Conservation (phyloP, 192 early-diverging fungal species). For the Coemansia sp. region DNA sequence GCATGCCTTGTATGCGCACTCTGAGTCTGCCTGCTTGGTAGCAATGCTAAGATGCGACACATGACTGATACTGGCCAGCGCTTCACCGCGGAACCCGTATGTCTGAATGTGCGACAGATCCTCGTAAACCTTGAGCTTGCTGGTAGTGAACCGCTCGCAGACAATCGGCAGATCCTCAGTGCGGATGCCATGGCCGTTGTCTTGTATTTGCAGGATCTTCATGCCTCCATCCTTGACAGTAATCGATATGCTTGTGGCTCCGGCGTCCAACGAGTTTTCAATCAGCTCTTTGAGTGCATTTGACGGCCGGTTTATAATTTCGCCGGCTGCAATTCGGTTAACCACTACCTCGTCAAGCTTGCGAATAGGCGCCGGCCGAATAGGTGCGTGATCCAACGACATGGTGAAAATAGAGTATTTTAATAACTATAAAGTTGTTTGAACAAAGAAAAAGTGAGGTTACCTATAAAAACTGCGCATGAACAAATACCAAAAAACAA, state of each 20-base stretch:
- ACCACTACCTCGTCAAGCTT: conserved; percentile 84
- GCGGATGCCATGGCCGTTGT: conserved; percentile 93
- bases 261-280: conserved; percentile 95
- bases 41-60: conserved; percentile 90
- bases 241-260: conserved; percentile 81
- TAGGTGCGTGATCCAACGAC: background rate
- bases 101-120: conserved; percentile 85
- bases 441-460: background rate
- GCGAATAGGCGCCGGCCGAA: conserved; percentile 60
- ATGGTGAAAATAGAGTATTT: background rate
- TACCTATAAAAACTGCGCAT: no score
- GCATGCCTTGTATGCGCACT: conserved; percentile 72
- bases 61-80: conserved; percentile 93
- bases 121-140: conserved; percentile 82
- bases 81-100: conserved; percentile 96
- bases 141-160: conserved; percentile 95
- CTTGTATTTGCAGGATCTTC: conserved; percentile 91
- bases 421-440: background rate
- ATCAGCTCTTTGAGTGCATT: conserved; percentile 97
- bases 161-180: conserved; percentile 86
- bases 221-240: conserved; percentile 87
- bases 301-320: conserved; percentile 94
- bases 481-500: no score
- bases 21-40: conserved; percentile 72
- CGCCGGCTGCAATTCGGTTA: conserved; percentile 96